phyloP scores from a whole-genome alignment of 2,329 filamentous ascomycete genomes.

The Fusarium vanettenii region DNA sequence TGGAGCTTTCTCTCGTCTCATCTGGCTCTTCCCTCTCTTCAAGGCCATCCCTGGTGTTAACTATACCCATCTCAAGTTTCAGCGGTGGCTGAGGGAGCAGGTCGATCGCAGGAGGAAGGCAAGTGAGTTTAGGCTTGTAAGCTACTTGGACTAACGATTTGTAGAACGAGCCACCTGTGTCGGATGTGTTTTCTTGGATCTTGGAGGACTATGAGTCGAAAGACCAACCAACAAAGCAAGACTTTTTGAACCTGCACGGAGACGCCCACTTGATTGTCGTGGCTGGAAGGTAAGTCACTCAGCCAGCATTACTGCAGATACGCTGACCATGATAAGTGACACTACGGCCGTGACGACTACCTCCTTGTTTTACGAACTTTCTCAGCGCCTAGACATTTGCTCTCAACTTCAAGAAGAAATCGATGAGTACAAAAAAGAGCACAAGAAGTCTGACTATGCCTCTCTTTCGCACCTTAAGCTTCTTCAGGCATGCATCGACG shows the following conservation, averaged over 20 bases:
- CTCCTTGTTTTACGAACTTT: constrained; percentile 50
- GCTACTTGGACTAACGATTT: neutral
- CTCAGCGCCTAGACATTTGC: constrained; percentile 42
- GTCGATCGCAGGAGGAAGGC: constrained; percentile 19
- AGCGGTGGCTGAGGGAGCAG: constrained; percentile 16
- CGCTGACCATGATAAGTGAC: constrained; percentile 40
- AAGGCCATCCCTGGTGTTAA: constrained; percentile 14
- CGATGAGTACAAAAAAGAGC: constrained; percentile 28
- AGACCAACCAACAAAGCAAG: constrained; percentile 30
- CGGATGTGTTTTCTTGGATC: constrained; percentile 49
- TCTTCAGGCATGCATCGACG: constrained; percentile 54
- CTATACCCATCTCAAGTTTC: constrained; percentile 14
- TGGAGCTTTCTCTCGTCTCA: constrained; percentile 37
- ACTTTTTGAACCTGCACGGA: constrained; percentile 40
- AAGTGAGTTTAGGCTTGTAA: neutral
- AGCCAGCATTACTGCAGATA: neutral
- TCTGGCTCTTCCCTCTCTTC: constrained; percentile 26
- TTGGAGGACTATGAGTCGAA: constrained; percentile 40
- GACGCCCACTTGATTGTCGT: constrained; percentile 47
- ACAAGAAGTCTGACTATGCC: constrained; percentile 19
- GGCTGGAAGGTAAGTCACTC: constrained; percentile 45
- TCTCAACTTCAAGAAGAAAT: constrained; percentile 51
- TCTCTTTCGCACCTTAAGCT: constrained; percentile 40
- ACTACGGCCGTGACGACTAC: constrained; percentile 51
- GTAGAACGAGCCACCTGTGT: constrained; percentile 27